A percentile compares a stretch with the other conserved stretches of the same genome.
phyloP scores from a whole-genome alignment of 2,329 filamentous ascomycete species.

The Rugonectria rugulosa region DNA sequence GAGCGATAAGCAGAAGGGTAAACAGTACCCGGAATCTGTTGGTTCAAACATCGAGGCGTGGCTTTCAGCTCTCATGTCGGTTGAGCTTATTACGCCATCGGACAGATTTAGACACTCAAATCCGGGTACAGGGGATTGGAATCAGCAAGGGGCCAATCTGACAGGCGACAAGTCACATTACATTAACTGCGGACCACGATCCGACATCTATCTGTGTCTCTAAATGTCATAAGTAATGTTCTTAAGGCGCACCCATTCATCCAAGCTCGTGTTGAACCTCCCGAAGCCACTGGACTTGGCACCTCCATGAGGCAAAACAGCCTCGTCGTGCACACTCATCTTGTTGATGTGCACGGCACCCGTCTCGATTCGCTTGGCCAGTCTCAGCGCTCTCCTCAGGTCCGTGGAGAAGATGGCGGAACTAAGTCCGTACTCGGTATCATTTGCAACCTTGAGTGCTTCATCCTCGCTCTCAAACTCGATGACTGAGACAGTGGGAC shows the following conservation, averaged over 20 bases:
- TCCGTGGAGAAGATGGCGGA: constrained; percentile 76
- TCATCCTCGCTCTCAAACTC: constrained; percentile 73
- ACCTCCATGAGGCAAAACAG: constrained; percentile 19
- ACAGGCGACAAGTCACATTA: too few relatives aligned
- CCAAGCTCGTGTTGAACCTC: constrained; percentile 15
- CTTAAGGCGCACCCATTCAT: constrained; percentile 19
- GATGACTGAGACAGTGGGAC: constrained; percentile 73
- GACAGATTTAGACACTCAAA: too few relatives aligned
- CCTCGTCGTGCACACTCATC: constrained; percentile 24
- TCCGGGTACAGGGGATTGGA: too few relatives aligned
- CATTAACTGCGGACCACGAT: too few relatives aligned
- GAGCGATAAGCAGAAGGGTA: too few relatives aligned
- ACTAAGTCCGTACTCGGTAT: constrained; percentile 78
- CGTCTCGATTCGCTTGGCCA: constrained; percentile 68
- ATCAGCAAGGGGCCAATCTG: too few relatives aligned
- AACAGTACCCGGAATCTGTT: too few relatives aligned
- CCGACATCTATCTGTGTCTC: too few relatives aligned
- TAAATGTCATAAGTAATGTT: constrained; percentile 18
- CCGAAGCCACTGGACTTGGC: constrained; percentile 24
- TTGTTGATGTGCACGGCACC: constrained; percentile 57
- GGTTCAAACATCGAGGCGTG: too few relatives aligned
- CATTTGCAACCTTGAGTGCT: constrained; percentile 76
- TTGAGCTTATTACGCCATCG: too few relatives aligned
- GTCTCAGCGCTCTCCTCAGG: constrained; percentile 61
- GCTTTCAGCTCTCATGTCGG: too few relatives aligned